Evolutionary conservation across 1,284 basidiomycete species (phyloP), one percentile per base, ranked within the genome.

Genomic region (Trametes sp.): DNA sequence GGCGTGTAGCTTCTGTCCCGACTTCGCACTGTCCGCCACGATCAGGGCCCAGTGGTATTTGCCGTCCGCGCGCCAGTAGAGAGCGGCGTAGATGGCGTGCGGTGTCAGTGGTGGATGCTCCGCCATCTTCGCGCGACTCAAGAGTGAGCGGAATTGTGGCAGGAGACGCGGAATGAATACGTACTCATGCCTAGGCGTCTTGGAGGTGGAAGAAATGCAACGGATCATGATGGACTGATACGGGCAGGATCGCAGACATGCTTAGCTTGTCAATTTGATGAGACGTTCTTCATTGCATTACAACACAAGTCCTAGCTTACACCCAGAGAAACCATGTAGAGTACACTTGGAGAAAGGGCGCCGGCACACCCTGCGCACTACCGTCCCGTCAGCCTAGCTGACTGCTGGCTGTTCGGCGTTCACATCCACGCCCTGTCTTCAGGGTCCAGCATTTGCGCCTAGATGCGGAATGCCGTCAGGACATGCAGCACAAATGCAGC

Each of bases 381-480:
- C n/a, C n/a, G n/a, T n/a, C n/a, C n/a, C n/a, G n/a, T n/a, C n/a
- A n/a, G n/a, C n/a, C n/a, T n/a, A n/a, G n/a, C n/a, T n/a, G n/a
- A n/a, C n/a, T n/a, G n/a, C 45, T 10, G 6, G 28, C 16, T 29
- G 29, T 33, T 10, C 29, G n/a, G 29, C 19, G 23, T 38, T 63
- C 31, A 74, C 70, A 73, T 67, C 72, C 73, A 75, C 9, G 74
- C 72, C 46, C 71, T 59, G 49, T 75, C 71, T 44, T 75, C 73
- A 4, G 67, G 65, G 29, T 74, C 74, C 28, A 75, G 67, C 35
- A 73, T 61, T 38, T 74, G 66, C 8, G 70, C 61, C 72, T 74
- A 41, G 19, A 7, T n/a, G n/a, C n/a, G 2, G 4, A 10, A n/a
- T n/a, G n/a, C n/a, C 14, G 23, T 48, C 8, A 44, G 13, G 31